Percentiles rank a stretch among this genome's conserved stretches.
phyloP scores from a whole-genome alignment of 257 asterid species.

The Anisodus tanguticus region DNA sequence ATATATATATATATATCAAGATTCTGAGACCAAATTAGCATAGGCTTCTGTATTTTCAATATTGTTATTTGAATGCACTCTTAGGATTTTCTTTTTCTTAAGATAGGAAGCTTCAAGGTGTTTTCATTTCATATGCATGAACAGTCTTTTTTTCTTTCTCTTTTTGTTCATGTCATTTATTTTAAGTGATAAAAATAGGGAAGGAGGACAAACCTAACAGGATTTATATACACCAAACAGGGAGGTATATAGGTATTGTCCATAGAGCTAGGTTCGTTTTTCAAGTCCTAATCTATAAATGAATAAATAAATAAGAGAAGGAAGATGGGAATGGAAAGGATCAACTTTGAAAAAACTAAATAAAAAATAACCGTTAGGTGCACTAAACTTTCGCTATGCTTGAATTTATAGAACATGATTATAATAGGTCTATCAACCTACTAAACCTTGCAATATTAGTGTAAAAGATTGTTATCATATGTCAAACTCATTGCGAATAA shows the following conservation, averaged over 20 bases:
- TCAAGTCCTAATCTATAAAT: not conserved
- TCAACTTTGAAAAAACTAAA: not conserved
- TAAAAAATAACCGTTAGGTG: not conserved
- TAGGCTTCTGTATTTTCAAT: not conserved
- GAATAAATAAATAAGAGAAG: too few species aligned
- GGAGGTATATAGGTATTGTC: not conserved
- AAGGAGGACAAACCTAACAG: not conserved
- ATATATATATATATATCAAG: not conserved
- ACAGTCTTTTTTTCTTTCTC: not conserved
- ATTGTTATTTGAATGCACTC: not conserved
- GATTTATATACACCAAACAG: not conserved
- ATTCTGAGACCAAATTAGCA: not conserved
- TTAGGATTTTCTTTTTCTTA: not conserved
- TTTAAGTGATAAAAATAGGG: not conserved
- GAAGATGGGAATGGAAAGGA: not conserved
- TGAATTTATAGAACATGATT: too few species aligned
- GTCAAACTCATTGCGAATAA: too few species aligned
- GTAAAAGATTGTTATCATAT: too few species aligned
- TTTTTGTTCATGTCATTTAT: not conserved
- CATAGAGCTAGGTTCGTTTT: not conserved
- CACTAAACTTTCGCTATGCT: too few species aligned
- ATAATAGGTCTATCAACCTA: too few species aligned
- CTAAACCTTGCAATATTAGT: too few species aligned
- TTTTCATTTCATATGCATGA: too few species aligned
- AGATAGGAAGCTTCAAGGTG: not conserved